Conservation (phyloP, 805 yeast species). For the Lachancea mirantina region DNA sequence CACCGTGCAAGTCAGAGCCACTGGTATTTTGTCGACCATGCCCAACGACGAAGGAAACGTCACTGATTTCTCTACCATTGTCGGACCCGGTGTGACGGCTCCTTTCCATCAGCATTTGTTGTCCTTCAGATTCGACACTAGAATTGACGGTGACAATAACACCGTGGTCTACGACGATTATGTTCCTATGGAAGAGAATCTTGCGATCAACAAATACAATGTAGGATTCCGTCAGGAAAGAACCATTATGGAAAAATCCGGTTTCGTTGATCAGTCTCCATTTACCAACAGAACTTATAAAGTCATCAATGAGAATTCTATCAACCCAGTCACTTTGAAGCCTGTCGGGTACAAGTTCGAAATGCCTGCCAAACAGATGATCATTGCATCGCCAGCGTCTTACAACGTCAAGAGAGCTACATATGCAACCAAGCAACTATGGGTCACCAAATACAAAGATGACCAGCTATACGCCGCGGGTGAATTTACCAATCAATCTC, state of each 20-base stretch:
- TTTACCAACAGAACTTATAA: conserved; percentile 68
- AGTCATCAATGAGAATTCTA: conserved; percentile 63
- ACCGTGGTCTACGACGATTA: conserved; percentile 67
- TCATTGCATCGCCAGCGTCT: conserved; percentile 57
- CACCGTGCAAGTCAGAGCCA: conserved; percentile 73
- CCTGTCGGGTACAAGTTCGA: conserved; percentile 73
- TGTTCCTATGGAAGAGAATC: conserved; percentile 49
- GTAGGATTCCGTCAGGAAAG: conserved; percentile 63
- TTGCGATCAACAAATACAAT: conserved; percentile 53
- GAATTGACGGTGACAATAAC: conserved; percentile 74
- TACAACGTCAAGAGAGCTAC: conserved; percentile 64
- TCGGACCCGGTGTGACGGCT: conserved; percentile 77
- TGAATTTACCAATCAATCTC: conserved; percentile 78
- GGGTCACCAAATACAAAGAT: conserved; percentile 76
- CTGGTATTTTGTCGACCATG: conserved; percentile 81
- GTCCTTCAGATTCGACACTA: conserved; percentile 74
- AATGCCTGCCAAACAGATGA: conserved; percentile 71
- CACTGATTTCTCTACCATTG: conserved; percentile 64
- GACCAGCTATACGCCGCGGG: conserved; percentile 74
- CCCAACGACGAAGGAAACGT: conserved; percentile 62
- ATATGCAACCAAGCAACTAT: conserved; percentile 69
- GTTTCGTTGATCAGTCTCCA: conserved; percentile 66
- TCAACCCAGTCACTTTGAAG: conserved; percentile 60
- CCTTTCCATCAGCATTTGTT: conserved; percentile 79
- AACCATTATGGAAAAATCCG: conserved; percentile 61